Evolutionary conservation across 1,139 yeast species (phyloP).

Genomic region (Scheffersomyces lignicola): DNA sequence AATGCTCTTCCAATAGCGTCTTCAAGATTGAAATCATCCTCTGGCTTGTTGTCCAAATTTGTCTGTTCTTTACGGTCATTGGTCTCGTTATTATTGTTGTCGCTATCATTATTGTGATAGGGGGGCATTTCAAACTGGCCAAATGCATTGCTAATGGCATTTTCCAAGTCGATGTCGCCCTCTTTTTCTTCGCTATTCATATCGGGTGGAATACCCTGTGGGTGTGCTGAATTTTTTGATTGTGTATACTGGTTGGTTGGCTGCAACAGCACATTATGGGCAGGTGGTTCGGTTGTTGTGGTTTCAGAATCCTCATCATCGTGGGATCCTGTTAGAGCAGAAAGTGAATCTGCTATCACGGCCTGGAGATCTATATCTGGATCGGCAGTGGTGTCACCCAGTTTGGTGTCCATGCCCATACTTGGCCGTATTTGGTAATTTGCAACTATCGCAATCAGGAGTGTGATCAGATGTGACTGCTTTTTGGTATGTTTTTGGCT

Average conservation of each 20-base stretch:
- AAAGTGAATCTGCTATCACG: conserved; percentile 12
- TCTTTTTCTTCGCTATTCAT: conserved; percentile 4
- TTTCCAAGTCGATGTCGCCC: conserved; percentile 27
- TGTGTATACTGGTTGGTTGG: conserved; percentile 1
- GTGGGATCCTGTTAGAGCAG: conserved; percentile 5
- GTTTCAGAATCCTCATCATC: neutral
- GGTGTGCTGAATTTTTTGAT: neutral
- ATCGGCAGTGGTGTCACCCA: no score
- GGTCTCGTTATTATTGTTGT: conserved; percentile 4
- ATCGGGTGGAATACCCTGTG: conserved; percentile 3
- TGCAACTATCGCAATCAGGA: no score
- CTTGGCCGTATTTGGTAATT: no score
- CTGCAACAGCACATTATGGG: conserved; percentile 4
- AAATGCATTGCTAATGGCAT: conserved; percentile 42
- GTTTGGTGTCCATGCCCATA: no score
- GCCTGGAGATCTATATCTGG: conserved; percentile 9
- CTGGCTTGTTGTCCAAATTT: conserved; percentile 8
- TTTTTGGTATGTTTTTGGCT: conserved; percentile 11
- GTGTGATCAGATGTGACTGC: conserved; percentile 14
- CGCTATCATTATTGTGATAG: conserved; percentile 6
- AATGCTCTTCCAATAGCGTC: conserved; percentile 25
- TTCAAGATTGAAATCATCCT: conserved; percentile 13
- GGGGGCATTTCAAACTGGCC: conserved; percentile 24
- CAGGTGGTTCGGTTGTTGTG: conserved; percentile 2
- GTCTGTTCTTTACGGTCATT: conserved; percentile 4